Conservation (phyloP, 139 green algal genomes). For the Diplosphaera chodatii region DNA sequence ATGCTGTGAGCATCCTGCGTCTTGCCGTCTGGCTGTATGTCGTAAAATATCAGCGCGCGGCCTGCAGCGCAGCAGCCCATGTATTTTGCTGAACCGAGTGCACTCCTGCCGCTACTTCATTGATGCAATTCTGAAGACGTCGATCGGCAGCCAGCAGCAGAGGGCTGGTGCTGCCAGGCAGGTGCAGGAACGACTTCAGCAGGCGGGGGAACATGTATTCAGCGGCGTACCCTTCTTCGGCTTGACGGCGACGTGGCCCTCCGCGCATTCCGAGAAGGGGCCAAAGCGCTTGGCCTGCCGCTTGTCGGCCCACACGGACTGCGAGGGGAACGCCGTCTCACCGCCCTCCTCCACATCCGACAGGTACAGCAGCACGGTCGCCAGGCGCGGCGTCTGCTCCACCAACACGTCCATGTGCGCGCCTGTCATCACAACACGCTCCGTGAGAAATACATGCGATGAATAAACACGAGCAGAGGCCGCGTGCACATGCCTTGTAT, state of each 20-base stretch:
- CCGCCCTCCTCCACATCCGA: constrained; percentile 32
- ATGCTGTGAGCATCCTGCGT: not conserved
- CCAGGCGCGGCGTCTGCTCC: constrained; percentile 16
- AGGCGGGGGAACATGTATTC: no score
- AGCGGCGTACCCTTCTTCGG: constrained; percentile 35
- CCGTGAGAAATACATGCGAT: no score
- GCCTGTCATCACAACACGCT: constrained; percentile 10
- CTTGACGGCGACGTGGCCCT: constrained; percentile 46
- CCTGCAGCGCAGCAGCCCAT: no score
- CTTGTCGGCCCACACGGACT: constrained; percentile 29
- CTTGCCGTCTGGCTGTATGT: not conserved
- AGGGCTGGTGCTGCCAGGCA: no score
- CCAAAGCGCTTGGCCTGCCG: constrained; percentile 22
- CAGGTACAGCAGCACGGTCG: constrained; percentile 71
- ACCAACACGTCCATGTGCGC: constrained; percentile 68
- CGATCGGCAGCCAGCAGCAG: no score
- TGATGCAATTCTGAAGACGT: no score
- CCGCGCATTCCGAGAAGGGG: constrained; percentile 48
- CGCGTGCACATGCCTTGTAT: no score
- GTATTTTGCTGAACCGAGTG: no score
- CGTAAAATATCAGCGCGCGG: not conserved
- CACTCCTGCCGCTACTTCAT: no score
- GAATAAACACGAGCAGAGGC: no score
- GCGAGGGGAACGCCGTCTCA: constrained; percentile 46
- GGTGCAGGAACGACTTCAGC: no score